Evolutionary conservation across 129 eudicot species (phyloP), one percentile per base, ranked within the genome.

Genomic region (Solidago caesia): DNA sequence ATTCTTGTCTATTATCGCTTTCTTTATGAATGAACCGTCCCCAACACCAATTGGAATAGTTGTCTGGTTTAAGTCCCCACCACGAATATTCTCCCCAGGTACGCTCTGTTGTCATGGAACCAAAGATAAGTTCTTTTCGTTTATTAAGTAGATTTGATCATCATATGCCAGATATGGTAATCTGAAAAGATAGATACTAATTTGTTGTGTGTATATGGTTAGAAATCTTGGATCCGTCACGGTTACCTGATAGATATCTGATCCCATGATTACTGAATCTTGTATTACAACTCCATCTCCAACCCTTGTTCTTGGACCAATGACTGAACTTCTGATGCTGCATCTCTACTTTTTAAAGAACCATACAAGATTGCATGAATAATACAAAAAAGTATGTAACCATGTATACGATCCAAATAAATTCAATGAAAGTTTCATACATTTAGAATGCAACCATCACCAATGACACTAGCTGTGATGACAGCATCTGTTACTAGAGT

Each of bases 191-290:
- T 29, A 29, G 39, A 29, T 29, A 29, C 1, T 29, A 2, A 29
- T 29, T 29, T 29, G 39, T 2, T 29, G 59, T 11, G 4, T 11
- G 59, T 15, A 68, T 47, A 13, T 68, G 27, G 27, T 27, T 48
- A 27, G 13, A 8, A 16, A 26, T 29, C 39, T 21, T 13, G 59
- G 59, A 53, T 53, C 25, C 0, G 25, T 51, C n/a, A 4, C 5
- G 55, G 6, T 55, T 94, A 88, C 96, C 79, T 88, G 89, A 72
- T 91, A 88, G 43, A 85, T 85, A 71, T 94, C 98, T 39, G 97
- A 94, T 67, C 98, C 98, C 93, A 94, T 83, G 70, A 94, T 83
- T 42, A 94, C 82, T 47, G 98, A 88, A 77, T 94, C 96, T 82
- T 94, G 88, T n/a, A 94, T 85, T 58, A 80, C 70, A 49, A 87